A percentile compares a stretch with the other conserved stretches of the same genome.
Conservation (phyloP, 2,329 filamentous ascomycete species). For the Penicillium sp. region DNA sequence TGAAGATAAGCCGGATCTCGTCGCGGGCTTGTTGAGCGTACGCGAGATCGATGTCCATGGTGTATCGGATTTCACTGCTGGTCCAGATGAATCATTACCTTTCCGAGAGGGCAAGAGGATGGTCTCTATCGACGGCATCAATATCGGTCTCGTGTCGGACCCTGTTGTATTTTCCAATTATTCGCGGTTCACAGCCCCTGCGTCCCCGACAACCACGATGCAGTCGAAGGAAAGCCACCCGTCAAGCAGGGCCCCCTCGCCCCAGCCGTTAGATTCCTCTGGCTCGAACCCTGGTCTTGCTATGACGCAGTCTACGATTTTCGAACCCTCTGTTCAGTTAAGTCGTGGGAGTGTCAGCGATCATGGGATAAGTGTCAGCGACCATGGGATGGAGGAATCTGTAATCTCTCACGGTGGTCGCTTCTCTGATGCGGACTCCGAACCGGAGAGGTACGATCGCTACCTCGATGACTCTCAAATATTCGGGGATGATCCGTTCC, state of each 20-base stretch:
- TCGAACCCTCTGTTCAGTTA: slow-evolving; percentile 26
- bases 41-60: slow-evolving; percentile 33
- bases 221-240: slow-evolving; percentile 31
- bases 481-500: slow-evolving; percentile 29
- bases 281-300: slow-evolving; percentile 24
- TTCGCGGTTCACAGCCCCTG: slow-evolving; percentile 33
- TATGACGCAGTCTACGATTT: slow-evolving; percentile 38
- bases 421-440: slow-evolving; percentile 41
- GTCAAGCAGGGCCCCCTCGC: slow-evolving; percentile 27
- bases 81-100: slow-evolving; percentile 19
- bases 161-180: slow-evolving; percentile 46
- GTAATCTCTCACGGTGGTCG: slow-evolving; percentile 36
- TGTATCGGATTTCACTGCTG: slow-evolving; percentile 20
- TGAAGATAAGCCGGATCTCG: slow-evolving; percentile 34
- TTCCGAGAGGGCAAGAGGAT: slow-evolving; percentile 40
- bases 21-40: slow-evolving; percentile 35
- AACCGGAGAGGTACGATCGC: slow-evolving; percentile 27
- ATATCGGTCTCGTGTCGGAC: slow-evolving; percentile 46
- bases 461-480: slow-evolving; percentile 25
- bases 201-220: slow-evolving; percentile 32
- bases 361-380: background rate
- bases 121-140: slow-evolving; percentile 44
- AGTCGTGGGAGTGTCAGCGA: background rate
- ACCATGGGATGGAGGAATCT: slow-evolving; percentile 26
- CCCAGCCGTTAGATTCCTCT: slow-evolving; percentile 22